phyloP scores from a whole-genome alignment of 495 filamentous ascomycete species.

The Ascodesmis nigricans region DNA sequence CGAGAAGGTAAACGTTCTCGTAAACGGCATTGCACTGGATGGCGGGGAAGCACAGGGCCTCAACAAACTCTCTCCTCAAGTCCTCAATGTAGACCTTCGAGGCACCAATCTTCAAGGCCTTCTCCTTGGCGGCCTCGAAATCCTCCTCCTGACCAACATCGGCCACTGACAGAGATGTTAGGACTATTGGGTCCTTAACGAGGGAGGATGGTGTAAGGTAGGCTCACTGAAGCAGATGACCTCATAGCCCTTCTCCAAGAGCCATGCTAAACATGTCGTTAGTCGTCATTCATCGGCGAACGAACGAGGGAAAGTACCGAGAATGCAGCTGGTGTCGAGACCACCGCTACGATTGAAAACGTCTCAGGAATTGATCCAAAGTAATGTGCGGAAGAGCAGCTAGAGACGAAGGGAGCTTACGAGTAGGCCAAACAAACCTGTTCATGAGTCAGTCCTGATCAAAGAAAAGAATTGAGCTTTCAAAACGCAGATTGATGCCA shows the following conservation, averaged over 20 bases:
- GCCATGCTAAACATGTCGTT: constrained; percentile 32
- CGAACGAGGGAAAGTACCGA: constrained; percentile 18
- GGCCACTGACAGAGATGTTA: constrained; percentile 30
- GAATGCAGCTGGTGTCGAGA: constrained; percentile 45
- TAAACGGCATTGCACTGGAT: constrained; percentile 77
- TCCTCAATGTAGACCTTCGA: constrained; percentile 40
- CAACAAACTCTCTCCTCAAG: constrained; percentile 56
- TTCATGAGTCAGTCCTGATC: background rate
- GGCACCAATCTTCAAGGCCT: constrained; percentile 49
- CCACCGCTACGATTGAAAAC: constrained; percentile 28
- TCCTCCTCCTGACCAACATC: constrained; percentile 46
- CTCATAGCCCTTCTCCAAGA: constrained; percentile 46
- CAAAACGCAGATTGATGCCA: constrained; percentile 1
- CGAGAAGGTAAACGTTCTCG: constrained; percentile 61
- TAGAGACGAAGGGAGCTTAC: constrained; percentile 12
- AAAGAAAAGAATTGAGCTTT: background rate
- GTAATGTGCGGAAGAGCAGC: no score
- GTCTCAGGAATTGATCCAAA: no score
- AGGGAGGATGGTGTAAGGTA: constrained; percentile 12
- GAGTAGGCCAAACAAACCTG: constrained; percentile 29
- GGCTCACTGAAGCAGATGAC: constrained; percentile 40
- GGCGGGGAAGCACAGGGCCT: constrained; percentile 71
- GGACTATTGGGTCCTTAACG: no score
- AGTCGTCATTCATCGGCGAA: background rate
- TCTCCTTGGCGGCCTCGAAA: constrained; percentile 40